These are phyloP conservation scores for Azolla pinnata DNA, from an alignment of 75 land plant species.

Conservation along the genomic window DNA sequence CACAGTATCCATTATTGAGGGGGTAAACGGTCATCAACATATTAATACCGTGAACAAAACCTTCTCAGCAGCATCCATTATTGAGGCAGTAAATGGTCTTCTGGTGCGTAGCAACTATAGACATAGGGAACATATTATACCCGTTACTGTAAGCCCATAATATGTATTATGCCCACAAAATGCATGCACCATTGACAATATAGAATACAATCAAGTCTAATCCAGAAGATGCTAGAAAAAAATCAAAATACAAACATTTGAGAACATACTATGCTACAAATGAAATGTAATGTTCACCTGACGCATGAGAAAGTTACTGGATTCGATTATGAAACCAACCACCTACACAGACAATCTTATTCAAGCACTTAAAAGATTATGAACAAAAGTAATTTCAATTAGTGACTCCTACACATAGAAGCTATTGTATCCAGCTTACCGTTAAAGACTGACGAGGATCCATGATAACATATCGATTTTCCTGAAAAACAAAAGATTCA, in stretches of 20 bases:
- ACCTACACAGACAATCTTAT: slow-evolving; percentile 43
- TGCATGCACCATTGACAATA: too few relatives aligned
- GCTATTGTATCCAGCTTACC: slow-evolving; percentile 19
- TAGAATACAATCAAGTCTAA: too few relatives aligned
- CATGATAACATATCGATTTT: slow-evolving; percentile 77
- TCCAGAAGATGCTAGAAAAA: too few relatives aligned
- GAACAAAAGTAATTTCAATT: background rate
- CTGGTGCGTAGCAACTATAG: slow-evolving; percentile 72
- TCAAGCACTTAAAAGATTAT: background rate
- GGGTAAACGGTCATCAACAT: background rate
- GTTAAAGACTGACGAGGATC: slow-evolving; percentile 75
- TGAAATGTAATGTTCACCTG: slow-evolving; percentile 42
- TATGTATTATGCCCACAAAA: too few relatives aligned
- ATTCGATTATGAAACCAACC: slow-evolving; percentile 81
- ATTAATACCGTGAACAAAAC: slow-evolving; percentile 61
- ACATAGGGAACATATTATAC: too few relatives aligned
- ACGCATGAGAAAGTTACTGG: slow-evolving; percentile 72
- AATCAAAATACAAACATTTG: too few relatives aligned
- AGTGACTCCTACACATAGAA: background rate
- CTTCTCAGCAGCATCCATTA: slow-evolving; percentile 69
- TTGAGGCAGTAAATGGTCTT: slow-evolving; percentile 71
- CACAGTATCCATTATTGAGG: too few relatives aligned
- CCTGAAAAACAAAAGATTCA: slow-evolving; percentile 39
- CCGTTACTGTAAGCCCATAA: too few relatives aligned
- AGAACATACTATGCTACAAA: background rate